phyloP scores from a whole-genome alignment of 1,139 yeast species.

The Suhomyces wounanorum region DNA sequence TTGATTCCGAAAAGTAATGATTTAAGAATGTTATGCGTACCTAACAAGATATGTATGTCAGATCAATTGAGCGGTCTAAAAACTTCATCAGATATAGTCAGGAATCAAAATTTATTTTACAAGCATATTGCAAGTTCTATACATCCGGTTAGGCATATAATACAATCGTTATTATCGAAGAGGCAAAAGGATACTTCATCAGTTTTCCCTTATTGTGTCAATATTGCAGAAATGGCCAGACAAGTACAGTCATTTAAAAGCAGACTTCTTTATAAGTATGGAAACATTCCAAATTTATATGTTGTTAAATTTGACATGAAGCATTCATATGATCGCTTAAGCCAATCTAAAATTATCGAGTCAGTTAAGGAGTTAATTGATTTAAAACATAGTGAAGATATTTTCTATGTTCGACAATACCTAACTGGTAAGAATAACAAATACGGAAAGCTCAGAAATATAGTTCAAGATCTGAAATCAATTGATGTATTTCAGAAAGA shows the following conservation, averaged over 20 bases:
- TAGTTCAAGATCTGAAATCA: conserved; percentile 15
- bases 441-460: conserved; percentile 12
- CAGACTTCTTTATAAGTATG: conserved; percentile 18
- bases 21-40: conserved; percentile 63
- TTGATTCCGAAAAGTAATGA: conserved; percentile 59
- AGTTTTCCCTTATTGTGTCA: conserved; percentile 25
- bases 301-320: conserved; percentile 75
- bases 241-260: conserved; percentile 26
- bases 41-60: conserved; percentile 32
- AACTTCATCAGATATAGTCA: conserved; percentile 7
- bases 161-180: background rate
- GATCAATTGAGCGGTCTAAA: background rate
- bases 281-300: conserved; percentile 40
- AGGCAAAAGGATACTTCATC: background rate
- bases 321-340: conserved; percentile 78
- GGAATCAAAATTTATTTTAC: conserved; percentile 22
- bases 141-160: background rate
- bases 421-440: background rate
- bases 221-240: conserved; percentile 30
- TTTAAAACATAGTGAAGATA: conserved; percentile 23
- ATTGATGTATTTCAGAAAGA: background rate
- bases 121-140: conserved; percentile 21
- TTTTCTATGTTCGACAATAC: conserved; percentile 26
- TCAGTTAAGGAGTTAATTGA: conserved; percentile 29
- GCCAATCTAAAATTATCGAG: conserved; percentile 48